Percentiles rank a stretch among this genome's conserved stretches.
These are phyloP conservation scores for Ustilago cynodontis DNA, from an alignment of 1,284 basidiomycete genomes.

Conservation along the genomic window DNA sequence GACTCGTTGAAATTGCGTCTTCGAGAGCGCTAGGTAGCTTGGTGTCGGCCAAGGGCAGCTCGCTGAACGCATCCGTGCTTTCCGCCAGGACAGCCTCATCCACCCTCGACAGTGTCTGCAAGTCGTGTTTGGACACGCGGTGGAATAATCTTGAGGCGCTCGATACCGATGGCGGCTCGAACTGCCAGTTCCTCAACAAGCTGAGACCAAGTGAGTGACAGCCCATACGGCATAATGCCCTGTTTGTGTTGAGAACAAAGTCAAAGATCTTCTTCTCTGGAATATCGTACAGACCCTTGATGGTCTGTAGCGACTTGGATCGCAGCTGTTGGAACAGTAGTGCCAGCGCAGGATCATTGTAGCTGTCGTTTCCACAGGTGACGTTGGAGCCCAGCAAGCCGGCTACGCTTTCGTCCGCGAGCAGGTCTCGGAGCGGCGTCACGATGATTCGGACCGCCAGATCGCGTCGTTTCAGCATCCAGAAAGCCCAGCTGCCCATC, in stretches of 20 bases:
- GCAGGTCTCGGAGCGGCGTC: conserved; percentile 44
- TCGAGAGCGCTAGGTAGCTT: background rate
- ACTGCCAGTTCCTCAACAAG: conserved; percentile 88
- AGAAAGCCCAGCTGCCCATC: conserved; percentile 97
- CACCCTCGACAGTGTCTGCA: conserved; percentile 38
- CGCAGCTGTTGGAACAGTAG: conserved; percentile 90
- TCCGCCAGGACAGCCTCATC: conserved; percentile 31
- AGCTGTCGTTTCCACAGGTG: conserved; percentile 81
- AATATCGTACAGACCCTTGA: conserved; percentile 89
- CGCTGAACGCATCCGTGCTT: conserved; percentile 20
- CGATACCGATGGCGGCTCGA: conserved; percentile 78
- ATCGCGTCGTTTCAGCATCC: conserved; percentile 86
- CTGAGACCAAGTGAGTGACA: conserved; percentile 89
- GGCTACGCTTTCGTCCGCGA: conserved; percentile 28
- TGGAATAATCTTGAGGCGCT: conserved; percentile 44
- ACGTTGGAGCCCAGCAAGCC: conserved; percentile 60
- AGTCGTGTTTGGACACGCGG: conserved; percentile 39
- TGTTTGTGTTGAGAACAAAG: conserved; percentile 90
- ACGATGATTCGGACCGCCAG: conserved; percentile 85
- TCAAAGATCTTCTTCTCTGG: conserved; percentile 87
- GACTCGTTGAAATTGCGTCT: conserved; percentile 7
- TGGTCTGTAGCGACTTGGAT: conserved; percentile 88
- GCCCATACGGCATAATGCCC: conserved; percentile 94
- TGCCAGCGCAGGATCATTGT: conserved; percentile 90
- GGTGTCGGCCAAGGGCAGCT: conserved; percentile 13